A percentile compares a stretch with the other conserved stretches of the same genome.
phyloP scores from a whole-genome alignment of 2,329 filamentous ascomycete species.

The Xylariales sp. region DNA sequence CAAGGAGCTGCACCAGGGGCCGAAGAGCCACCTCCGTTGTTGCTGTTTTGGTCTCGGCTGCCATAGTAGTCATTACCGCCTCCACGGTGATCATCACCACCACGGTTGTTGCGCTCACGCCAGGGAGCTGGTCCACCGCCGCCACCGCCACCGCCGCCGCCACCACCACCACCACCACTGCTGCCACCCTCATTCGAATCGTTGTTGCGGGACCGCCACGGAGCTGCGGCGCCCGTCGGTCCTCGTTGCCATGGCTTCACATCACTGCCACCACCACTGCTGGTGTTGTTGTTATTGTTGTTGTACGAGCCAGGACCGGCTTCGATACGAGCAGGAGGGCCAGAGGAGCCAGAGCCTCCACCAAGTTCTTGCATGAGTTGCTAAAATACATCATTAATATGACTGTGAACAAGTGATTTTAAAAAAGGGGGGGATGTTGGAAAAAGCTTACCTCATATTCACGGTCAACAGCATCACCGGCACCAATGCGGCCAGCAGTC shows the following conservation, averaged over 20 bases:
- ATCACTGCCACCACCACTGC: slow-evolving; percentile 45
- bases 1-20: slow-evolving; percentile 45
- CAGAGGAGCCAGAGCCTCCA: slow-evolving; percentile 55
- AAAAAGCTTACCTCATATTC: slow-evolving; percentile 83
- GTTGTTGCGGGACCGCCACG: slow-evolving; percentile 63
- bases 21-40: too few relatives aligned
- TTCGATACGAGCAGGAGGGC: slow-evolving; percentile 77
- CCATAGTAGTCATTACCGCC: slow-evolving; percentile 34
- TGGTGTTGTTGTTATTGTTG: too few relatives aligned
- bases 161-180: slow-evolving; percentile 23
- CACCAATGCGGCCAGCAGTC: slow-evolving; percentile 61
- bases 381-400: slow-evolving; percentile 33
- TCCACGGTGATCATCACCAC: slow-evolving; percentile 43
- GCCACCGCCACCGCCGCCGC: slow-evolving; percentile 35
- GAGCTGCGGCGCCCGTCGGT: slow-evolving; percentile 77
- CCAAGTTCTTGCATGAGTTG: slow-evolving; percentile 98
- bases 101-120: slow-evolving; percentile 51
- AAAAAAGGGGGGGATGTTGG: too few relatives aligned
- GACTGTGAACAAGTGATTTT: neutral
- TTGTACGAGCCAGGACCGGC: slow-evolving; percentile 67
- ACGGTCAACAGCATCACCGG: slow-evolving; percentile 81
- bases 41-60: too few relatives aligned
- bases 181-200: slow-evolving; percentile 40
- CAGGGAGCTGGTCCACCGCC: slow-evolving; percentile 58
- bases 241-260: slow-evolving; percentile 86